Base-by-base conservation (phyloP, 1,139 yeast species). In the Blastobotrys persicus region DNA sequence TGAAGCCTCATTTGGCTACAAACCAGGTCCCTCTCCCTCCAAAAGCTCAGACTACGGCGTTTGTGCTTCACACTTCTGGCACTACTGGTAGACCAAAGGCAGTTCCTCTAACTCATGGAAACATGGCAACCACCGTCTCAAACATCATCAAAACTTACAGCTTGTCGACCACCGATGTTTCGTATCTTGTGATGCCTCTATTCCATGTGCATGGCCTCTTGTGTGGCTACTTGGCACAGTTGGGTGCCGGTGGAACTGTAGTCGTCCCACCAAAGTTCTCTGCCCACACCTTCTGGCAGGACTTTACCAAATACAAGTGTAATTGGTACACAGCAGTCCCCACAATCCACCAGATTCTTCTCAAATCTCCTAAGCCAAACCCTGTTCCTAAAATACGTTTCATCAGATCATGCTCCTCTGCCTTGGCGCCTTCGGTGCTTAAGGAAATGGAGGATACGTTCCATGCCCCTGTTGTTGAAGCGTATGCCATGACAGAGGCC, bases 401-500 rank as follows among this genome's bases (percentile, higher is more conserved):
- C 58, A 79, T 83, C 49, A 72, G 88, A 59, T 81, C 87, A 1
- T 83, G 88, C 61, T 81, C 87, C 2, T 75, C 86, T 1, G 76
- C 87, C 2, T 69, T 83, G 57, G 85, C 88, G 1, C 86, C 86
- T 2, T 64, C 81, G 1, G 79, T 81, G 2, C 77, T 82, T 68
- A 70, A 72, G 48, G 72, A 76, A 58, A 69, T 83, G 42, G 88
- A 83, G 58, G 56, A 67, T 44, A 71, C 73, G 23, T 77, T 83
- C 63, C 66, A 75, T 16, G 83, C 85, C 0, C 88, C 88, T 0
- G 87, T 83, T 0, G 61, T 82, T 13, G 88, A 83, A 62, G 88
- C 88, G 0, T 83, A 83, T 60, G 88, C 88, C n/a, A 82, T 83
- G 87, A 83, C 88, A 2, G 88, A 83, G 61, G 86, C 86, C 1